Evolutionary conservation across 2,329 filamentous ascomycete genomes (phyloP), one percentile per base, ranked within the genome.

Genomic region (Hymenoscyphus albidus): DNA sequence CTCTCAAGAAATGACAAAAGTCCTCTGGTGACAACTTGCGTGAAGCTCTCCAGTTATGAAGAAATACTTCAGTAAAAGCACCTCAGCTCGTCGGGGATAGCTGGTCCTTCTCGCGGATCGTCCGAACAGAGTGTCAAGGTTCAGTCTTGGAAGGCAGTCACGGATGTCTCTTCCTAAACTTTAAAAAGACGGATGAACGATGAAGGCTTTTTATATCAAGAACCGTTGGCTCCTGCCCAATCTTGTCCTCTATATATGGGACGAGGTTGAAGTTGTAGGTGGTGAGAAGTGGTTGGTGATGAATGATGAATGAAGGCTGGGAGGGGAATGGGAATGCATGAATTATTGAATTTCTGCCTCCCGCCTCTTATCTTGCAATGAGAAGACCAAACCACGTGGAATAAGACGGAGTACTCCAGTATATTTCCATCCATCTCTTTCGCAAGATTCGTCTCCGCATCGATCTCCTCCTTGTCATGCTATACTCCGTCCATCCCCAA

Each of bases 231-330:
- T 51, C 44, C n/a, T 51, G 44, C 44, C n/a, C 35, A 35, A 4
- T 51, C 22, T 51, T n/a, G 22, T 51, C 18, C 18, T 51, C 4
- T 27, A 18, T 18, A 48, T 18, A 16, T 18, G n/a, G 27, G 27
- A 27, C 27, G 27, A 27, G 27, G 44, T 48, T 51, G 18, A 51
- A 35, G 35, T 35, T 51, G 44, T 51, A 27, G 44, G 44, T 27
- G 44, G 44, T 51, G 44, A n/a, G n/a, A 51, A 51, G 44, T 51
- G 44, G 18, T 51, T 51, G 44, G 35, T 35, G 44, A 51, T 51
- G n/a, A 27, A 27, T 27, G 27, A 27, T 27, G 27, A 27, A 27
- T 27, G 1, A 27, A 27, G 27, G 44, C 44, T 51, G 44, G 44
- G 44, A 51, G 44, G n/a, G 7, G 44, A 51, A 51, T 51, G 44